These are phyloP conservation scores for Aureobasidium sp. DNA, from an alignment of 2,329 filamentous ascomycete species.

Conservation along the genomic window DNA sequence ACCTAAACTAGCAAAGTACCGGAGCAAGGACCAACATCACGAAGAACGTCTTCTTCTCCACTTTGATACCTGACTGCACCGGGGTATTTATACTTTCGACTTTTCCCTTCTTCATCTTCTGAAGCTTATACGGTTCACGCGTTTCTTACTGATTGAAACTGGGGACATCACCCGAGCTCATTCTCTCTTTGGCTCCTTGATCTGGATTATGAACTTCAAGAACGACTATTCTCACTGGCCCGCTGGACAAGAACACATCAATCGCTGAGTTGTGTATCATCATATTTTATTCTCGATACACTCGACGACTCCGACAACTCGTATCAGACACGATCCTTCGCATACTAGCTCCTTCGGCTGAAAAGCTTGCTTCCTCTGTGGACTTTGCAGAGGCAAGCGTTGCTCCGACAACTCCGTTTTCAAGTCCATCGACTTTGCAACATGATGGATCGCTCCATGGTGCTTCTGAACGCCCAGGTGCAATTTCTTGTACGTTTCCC, in stretches of 20 bases:
- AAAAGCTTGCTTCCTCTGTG: not conserved
- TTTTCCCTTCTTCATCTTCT: not conserved
- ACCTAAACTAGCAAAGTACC: slow-evolving; percentile 4
- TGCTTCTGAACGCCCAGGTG: slow-evolving; percentile 42
- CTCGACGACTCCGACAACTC: not conserved
- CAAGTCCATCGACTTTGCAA: too few relatives aligned
- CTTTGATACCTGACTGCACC: not conserved
- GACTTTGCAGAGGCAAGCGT: not conserved
- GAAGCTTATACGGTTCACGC: not conserved
- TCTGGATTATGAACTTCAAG: slow-evolving; percentile 17
- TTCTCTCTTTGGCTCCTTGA: not conserved
- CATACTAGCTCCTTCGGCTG: not conserved
- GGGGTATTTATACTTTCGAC: not conserved
- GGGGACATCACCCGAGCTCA: not conserved
- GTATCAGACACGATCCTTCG: not conserved
- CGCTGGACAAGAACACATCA: slow-evolving; percentile 41
- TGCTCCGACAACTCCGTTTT: too few relatives aligned
- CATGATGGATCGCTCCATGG: slow-evolving; percentile 38
- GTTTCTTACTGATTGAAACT: not conserved
- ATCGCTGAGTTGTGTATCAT: slow-evolving; percentile 28
- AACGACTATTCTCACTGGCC: slow-evolving; percentile 30
- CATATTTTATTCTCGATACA: not conserved
- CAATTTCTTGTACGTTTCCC: slow-evolving; percentile 40
- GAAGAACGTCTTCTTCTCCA: slow-evolving; percentile 3
- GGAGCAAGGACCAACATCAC: slow-evolving; percentile 4